These are phyloP conservation scores for Singerocomus rubriflavus DNA, from an alignment of 1,284 basidiomycete genomes.

Conservation along the genomic window DNA sequence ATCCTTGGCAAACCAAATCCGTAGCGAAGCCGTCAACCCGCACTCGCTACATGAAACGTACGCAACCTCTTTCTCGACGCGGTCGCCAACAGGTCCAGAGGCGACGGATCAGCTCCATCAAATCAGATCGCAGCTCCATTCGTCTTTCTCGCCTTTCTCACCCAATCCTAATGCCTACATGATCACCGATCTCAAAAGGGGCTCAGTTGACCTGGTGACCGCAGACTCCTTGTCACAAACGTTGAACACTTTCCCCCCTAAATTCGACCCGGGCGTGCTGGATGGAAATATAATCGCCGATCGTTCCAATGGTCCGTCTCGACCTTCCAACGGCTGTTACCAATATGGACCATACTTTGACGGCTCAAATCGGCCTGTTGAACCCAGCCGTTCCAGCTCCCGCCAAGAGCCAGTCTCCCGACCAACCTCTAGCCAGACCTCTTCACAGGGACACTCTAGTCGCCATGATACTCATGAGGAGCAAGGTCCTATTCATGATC, in stretches of 20 bases:
- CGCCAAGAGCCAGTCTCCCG: constrained; percentile 50
- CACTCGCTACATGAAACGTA: constrained; percentile 22
- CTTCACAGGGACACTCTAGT: constrained; percentile 22
- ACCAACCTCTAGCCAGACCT: constrained; percentile 46
- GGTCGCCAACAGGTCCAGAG: constrained; percentile 17
- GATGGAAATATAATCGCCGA: constrained; percentile 21
- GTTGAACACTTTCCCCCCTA: constrained; percentile 40
- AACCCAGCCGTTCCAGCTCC: constrained; percentile 39
- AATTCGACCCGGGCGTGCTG: constrained; percentile 19
- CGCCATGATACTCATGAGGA: constrained; percentile 35
- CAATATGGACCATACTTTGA: constrained; percentile 46
- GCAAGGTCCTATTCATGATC: constrained; percentile 57
- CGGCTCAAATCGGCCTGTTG: constrained; percentile 30
- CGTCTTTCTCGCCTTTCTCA: constrained; percentile 58
- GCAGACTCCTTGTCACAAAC: constrained; percentile 39
- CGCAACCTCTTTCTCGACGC: constrained; percentile 14
- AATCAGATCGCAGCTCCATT: constrained; percentile 31
- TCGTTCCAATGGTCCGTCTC: constrained; percentile 43
- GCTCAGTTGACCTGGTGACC: constrained; percentile 29
- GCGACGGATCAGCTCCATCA: constrained; percentile 17
- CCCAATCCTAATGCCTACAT: constrained; percentile 50
- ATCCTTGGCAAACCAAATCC: constrained; percentile 25
- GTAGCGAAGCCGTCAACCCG: constrained; percentile 17
- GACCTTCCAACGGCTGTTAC: constrained; percentile 42
- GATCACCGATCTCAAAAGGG: constrained; percentile 33